Evolutionary conservation across 2,329 filamentous ascomycete genomes (phyloP).

Genomic region (Lachnellula occidentalis): DNA sequence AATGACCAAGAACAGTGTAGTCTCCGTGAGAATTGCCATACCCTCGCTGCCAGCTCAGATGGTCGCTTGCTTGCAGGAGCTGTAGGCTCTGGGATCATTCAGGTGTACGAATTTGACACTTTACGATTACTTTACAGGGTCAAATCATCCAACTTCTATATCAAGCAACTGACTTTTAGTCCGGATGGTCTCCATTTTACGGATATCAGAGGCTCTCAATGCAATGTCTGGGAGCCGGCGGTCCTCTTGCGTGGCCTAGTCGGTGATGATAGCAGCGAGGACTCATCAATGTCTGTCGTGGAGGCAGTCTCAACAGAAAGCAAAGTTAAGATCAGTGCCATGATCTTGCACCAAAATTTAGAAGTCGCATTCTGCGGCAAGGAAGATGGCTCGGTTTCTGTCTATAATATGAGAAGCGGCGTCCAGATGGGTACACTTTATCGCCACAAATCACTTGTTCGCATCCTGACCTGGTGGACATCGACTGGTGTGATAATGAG

Average conservation of each 20-base stretch:
- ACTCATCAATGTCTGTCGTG: constrained; percentile 17
- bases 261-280: constrained; percentile 26
- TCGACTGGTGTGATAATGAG: constrained; percentile 23
- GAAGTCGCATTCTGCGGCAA: constrained; percentile 34
- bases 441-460: constrained; percentile 28
- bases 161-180: constrained; percentile 26
- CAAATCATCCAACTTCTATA: constrained; percentile 12
- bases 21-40: constrained; percentile 7
- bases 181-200: constrained; percentile 31
- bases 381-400: constrained; percentile 32
- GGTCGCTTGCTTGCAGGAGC: constrained; percentile 25
- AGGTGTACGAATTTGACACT: constrained; percentile 28
- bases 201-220: constrained; percentile 33
- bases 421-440: constrained; percentile 25
- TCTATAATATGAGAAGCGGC: constrained; percentile 29
- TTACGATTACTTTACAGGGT: constrained; percentile 29
- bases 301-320: constrained; percentile 24
- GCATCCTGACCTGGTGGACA: constrained; percentile 27
- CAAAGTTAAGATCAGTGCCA: constrained; percentile 29
- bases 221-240: constrained; percentile 35
- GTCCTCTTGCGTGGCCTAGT: constrained; percentile 21
- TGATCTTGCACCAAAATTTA: constrained; percentile 23
- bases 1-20: constrained; percentile 1
- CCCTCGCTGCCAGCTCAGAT: constrained; percentile 22
- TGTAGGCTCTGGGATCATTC: constrained; percentile 22